Percentiles rank a stretch among this genome's conserved stretches.
Conservation (phyloP, 768 basidiomycete genomes). For the Suillus alpinus region DNA sequence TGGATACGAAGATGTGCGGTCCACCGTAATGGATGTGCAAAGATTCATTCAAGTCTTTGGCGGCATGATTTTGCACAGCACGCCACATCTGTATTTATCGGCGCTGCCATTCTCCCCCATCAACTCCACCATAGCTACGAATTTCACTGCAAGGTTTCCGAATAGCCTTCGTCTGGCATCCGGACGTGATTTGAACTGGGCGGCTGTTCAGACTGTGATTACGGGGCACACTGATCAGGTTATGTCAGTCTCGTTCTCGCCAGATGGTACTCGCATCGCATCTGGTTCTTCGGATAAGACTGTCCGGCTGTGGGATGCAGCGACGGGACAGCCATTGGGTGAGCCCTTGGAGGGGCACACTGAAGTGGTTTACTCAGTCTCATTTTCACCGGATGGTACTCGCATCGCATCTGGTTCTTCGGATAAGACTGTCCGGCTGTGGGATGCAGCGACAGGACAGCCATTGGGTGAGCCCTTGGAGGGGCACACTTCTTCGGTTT, state of each 20-base stretch:
- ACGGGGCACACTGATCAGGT: neutral
- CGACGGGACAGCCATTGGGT: neutral
- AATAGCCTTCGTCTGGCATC: neutral
- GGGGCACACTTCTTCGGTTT: too few relatives aligned
- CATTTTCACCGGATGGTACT: too few relatives aligned
- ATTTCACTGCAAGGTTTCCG: neutral
- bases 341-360: neutral
- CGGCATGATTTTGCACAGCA: conserved; percentile 11
- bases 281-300: neutral
- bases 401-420: too few relatives aligned
- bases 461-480: too few relatives aligned
- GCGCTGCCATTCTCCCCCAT: conserved; percentile 20
- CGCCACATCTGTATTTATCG: conserved; percentile 23
- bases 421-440: too few relatives aligned
- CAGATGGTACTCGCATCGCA: neutral
- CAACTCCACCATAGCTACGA: conserved; percentile 17
- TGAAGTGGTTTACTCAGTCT: too few relatives aligned
- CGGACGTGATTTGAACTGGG: conserved; percentile 13
- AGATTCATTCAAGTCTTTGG: conserved; percentile 15
- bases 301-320: neutral
- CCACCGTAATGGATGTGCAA: conserved; percentile 3
- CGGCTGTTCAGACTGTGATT: conserved; percentile 13
- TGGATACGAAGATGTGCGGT: neutral
- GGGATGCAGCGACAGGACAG: too few relatives aligned
- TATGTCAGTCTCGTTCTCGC: neutral